These are phyloP conservation scores for Linnemannia schmuckeri DNA, from an alignment of 192 early-diverging fungal genomes.

Conservation along the genomic window DNA sequence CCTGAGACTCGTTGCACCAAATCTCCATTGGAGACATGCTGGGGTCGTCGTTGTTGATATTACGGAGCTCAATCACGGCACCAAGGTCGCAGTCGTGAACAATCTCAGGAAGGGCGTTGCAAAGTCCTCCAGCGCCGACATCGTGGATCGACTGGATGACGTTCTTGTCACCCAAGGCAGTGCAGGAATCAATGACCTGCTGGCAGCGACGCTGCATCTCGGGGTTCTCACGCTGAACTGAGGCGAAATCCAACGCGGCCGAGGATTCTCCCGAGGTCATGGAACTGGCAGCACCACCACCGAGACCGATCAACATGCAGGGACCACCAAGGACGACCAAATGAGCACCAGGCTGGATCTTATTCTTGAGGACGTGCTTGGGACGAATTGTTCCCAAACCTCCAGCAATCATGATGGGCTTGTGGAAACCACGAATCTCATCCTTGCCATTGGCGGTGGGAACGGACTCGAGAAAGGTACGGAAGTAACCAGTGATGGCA, in stretches of 20 bases:
- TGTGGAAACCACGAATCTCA: slow-evolving; percentile 97
- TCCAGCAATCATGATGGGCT: slow-evolving; percentile 99
- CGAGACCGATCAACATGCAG: slow-evolving; percentile 98
- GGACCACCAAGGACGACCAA: slow-evolving; percentile 97
- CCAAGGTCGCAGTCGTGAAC: slow-evolving; percentile 96
- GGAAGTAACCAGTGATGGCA: slow-evolving; percentile 95
- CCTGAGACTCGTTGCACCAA: slow-evolving; percentile 99
- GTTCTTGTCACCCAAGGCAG: slow-evolving; percentile 80
- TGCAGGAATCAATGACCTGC: slow-evolving; percentile 97
- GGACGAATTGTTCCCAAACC: slow-evolving; percentile 95
- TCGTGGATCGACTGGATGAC: slow-evolving; percentile 97
- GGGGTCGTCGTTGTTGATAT: slow-evolving; percentile 91
- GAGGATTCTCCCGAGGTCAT: slow-evolving; percentile 90
- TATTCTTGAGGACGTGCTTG: slow-evolving; percentile 89
- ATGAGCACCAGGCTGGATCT: slow-evolving; percentile 83
- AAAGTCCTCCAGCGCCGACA: slow-evolving; percentile 98
- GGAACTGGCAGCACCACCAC: slow-evolving; percentile 98
- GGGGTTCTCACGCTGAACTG: slow-evolving; percentile 98
- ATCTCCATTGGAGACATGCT: slow-evolving; percentile 99
- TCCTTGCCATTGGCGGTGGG: slow-evolving; percentile 63
- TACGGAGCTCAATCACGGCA: slow-evolving; percentile 90
- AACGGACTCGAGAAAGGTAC: slow-evolving; percentile 84
- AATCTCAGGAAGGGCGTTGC: slow-evolving; percentile 97
- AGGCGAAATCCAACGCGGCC: slow-evolving; percentile 95
- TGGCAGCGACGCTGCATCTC: slow-evolving; percentile 99